Evolutionary conservation across 768 basidiomycete genomes (phyloP).

Genomic region (Leccinellum rugosiceps): DNA sequence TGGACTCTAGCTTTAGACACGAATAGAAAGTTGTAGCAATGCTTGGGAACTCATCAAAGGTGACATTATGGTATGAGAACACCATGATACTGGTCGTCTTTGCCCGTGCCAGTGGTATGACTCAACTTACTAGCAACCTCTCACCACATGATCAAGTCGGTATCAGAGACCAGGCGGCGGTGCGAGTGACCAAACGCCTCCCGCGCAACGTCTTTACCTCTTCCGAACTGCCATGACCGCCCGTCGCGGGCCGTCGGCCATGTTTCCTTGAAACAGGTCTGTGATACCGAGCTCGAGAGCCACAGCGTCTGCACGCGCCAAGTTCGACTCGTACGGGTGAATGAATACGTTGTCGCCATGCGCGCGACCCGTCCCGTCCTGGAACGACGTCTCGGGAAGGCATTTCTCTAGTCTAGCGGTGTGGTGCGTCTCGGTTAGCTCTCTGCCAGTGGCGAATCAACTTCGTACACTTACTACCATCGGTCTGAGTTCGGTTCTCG

Average conservation of each 20-base stretch:
- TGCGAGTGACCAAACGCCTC: conserved; percentile 36
- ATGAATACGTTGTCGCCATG: conserved; percentile 53
- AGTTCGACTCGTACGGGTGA: conserved; percentile 58
- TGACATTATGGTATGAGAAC: no score
- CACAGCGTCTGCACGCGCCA: conserved; percentile 64
- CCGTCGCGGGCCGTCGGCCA: conserved; percentile 37
- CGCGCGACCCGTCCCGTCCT: no score
- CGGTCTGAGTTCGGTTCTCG: conserved; percentile 13
- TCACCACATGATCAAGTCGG: conserved; percentile 11
- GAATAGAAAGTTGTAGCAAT: no score
- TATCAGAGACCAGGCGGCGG: conserved; percentile 3
- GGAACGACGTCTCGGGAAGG: conserved; percentile 14
- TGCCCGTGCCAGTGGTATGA: no score
- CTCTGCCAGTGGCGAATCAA: neutral
- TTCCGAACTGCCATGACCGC: conserved; percentile 49
- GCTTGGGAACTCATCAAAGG: no score
- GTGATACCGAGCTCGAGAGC: conserved; percentile 55
- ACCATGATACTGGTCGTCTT: conserved; percentile 1
- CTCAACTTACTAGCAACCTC: no score
- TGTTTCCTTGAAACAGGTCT: conserved; percentile 42
- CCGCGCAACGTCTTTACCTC: conserved; percentile 49
- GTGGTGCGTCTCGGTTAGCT: neutral
- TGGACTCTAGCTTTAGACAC: no score
- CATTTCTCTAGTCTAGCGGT: conserved; percentile 22
- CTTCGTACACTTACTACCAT: conserved; percentile 21